These are phyloP conservation scores for Ophidiomyces ophidiicola DNA, from an alignment of 2,329 filamentous ascomycete species.

Conservation along the genomic window DNA sequence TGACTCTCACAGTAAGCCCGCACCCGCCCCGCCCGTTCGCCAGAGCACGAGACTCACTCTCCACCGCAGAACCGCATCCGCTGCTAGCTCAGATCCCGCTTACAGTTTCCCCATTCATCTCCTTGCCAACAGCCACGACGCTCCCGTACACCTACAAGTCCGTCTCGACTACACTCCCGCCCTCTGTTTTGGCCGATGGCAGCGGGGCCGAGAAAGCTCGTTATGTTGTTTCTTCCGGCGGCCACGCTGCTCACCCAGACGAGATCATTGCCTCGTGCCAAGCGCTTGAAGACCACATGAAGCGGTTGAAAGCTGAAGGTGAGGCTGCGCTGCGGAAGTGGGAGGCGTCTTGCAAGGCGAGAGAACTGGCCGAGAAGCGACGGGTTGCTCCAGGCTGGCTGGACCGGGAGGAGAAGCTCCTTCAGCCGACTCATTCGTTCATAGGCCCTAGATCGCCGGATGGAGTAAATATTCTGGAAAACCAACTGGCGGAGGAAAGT, in stretches of 20 bases:
- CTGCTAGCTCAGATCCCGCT: conserved; percentile 85
- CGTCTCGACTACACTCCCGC: conserved; percentile 74
- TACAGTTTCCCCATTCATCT: conserved; percentile 87
- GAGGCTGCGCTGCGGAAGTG: conserved; percentile 55
- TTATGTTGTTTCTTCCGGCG: conserved; percentile 67
- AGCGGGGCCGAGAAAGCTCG: conserved; percentile 40
- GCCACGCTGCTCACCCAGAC: conserved; percentile 73
- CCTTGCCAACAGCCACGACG: conserved; percentile 76
- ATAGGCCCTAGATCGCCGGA: conserved; percentile 14
- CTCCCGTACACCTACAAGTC: conserved; percentile 92
- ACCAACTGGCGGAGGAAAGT: conserved; percentile 25
- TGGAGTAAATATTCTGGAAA: conserved; percentile 28
- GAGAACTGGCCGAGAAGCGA: conserved; percentile 52
- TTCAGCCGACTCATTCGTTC: conserved; percentile 37
- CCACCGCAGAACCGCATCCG: conserved; percentile 57
- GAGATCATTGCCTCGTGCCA: conserved; percentile 74
- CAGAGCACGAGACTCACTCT: conserved; percentile 6
- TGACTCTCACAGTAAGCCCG: conserved; percentile 33
- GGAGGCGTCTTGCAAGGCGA: conserved; percentile 49
- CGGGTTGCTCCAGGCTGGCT: conserved; percentile 53
- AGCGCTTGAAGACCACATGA: conserved; percentile 63
- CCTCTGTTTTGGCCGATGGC: conserved; percentile 49
- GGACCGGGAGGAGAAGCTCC: conserved; percentile 48
- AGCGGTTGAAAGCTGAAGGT: conserved; percentile 55
- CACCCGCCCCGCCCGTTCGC: not conserved